These are phyloP conservation scores for Vigna mungo DNA, from an alignment of 306 rosid genomes.

Conservation along the genomic window DNA sequence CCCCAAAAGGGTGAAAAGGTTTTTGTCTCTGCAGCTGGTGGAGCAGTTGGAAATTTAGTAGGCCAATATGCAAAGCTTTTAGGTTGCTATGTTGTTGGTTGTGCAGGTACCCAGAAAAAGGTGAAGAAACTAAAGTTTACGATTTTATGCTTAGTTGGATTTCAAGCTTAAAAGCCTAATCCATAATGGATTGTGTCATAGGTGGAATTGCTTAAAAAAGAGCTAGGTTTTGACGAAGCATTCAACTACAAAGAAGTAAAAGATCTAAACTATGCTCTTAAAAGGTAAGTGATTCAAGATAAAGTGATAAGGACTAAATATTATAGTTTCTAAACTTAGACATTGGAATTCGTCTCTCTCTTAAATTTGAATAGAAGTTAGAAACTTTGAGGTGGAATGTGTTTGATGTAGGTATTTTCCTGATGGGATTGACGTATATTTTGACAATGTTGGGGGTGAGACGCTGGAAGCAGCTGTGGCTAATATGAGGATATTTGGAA, in stretches of 20 bases:
- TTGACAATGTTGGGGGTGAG: constrained; percentile 82
- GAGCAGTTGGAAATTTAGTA: constrained; percentile 71
- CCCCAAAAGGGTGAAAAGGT: constrained; percentile 74
- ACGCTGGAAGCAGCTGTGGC: constrained; percentile 75
- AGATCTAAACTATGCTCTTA: constrained; percentile 65
- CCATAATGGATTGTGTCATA: constrained; percentile 4
- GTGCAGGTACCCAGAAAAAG: constrained; percentile 72
- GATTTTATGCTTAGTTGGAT: background rate
- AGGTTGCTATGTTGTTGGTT: constrained; percentile 90
- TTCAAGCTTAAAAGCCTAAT: background rate
- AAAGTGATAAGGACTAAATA: background rate
- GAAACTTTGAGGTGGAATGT: background rate
- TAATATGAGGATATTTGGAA: constrained; percentile 72
- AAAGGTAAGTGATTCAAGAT: constrained; percentile 45
- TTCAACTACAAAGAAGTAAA: constrained; percentile 81
- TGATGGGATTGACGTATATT: constrained; percentile 77
- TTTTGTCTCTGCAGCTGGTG: constrained; percentile 80
- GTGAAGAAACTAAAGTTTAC: constrained; percentile 33
- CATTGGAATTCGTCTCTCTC: no score
- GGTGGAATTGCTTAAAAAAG: constrained; percentile 69
- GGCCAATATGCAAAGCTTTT: constrained; percentile 76
- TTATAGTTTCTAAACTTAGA: no score
- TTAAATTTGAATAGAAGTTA: background rate
- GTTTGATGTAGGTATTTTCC: constrained; percentile 59
- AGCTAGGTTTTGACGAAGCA: constrained; percentile 80